Evolutionary conservation across 352 stramenopile genomes (phyloP), one percentile per base, ranked within the genome.

Genomic region (Globisporangium cystogenes): DNA sequence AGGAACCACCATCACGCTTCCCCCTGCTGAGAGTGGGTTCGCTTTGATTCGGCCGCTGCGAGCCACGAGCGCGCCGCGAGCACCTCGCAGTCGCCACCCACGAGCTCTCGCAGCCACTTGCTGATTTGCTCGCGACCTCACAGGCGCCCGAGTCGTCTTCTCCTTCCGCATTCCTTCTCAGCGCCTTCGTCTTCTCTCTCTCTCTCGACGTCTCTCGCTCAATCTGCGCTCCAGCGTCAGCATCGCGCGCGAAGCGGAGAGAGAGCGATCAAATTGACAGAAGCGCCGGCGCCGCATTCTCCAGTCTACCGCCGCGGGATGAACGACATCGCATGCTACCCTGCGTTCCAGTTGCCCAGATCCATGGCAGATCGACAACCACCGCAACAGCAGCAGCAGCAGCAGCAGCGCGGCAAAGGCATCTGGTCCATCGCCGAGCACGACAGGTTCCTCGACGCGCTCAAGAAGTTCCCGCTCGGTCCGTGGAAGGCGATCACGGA

Each of bases 361-460:
- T 42, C 51, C 23, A 51, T 57, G 42, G 29, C 26, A 23, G 48
- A 18, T 21, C 51, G 42, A 16, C 36, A 54, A 12, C 2, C 46
- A 15, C 43, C 41, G 4, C 47, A 42, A 12, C 49, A 50, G 21
- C 27, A 48, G 20, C 41, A 43, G 40, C 20, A 42, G 20, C 51
- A 26, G 16, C 41, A 44, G 23, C 51, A 57, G 33, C 43, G 52
- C 33, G 52, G 31, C 33, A 3, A 45, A 45, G 67, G 64, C 7
- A 29, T 67, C 43, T 77, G 68, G 68, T 60, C 65, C 21, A 47
- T 58, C 47, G 59, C 65, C 5, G 68, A 77, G 47, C 67, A 75
- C 60, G 62, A 72, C 45, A 63, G 57, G 21, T 76, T 76, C 42
- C 55, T 76, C 16, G 47, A 59, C 1, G 67, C 57, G 8, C 37